These are phyloP conservation scores for Ceratonia siliqua DNA, from an alignment of 306 rosid genomes.

Conservation along the genomic window DNA sequence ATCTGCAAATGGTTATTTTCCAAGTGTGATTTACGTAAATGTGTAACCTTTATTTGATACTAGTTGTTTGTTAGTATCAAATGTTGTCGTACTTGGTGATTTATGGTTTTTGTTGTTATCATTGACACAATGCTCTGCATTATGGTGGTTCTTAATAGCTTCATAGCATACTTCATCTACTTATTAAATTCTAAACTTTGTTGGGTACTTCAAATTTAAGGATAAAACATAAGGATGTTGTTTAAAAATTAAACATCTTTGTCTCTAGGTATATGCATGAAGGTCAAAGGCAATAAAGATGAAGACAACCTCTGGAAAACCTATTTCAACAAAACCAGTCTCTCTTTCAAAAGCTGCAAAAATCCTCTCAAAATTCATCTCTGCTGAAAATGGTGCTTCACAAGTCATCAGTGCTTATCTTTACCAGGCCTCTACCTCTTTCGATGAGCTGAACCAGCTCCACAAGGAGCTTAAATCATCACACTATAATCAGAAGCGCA, in stretches of 20 bases:
- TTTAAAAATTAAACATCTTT: not conserved
- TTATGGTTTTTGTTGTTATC: too few relatives aligned
- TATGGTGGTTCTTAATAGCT: not conserved
- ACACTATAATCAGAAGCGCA: conserved; percentile 31
- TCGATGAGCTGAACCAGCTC: conserved; percentile 40
- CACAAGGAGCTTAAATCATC: conserved; percentile 37
- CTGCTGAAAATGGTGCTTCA: conserved; percentile 48
- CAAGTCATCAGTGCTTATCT: conserved; percentile 31
- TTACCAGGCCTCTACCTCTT: conserved; percentile 29
- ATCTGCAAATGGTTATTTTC: too few relatives aligned
- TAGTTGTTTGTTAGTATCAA: too few relatives aligned
- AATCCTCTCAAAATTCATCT: conserved; percentile 39
- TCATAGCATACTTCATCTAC: not conserved
- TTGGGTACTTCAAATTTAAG: not conserved
- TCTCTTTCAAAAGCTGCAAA: conserved; percentile 44
- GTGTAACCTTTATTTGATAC: too few relatives aligned
- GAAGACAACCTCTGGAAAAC: conserved; percentile 31
- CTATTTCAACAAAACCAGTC: conserved; percentile 26
- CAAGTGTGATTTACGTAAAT: too few relatives aligned
- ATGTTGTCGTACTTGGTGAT: too few relatives aligned
- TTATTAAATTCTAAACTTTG: not conserved
- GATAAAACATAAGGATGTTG: not conserved
- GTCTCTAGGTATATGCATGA: not conserved
- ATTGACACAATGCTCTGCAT: too few relatives aligned
- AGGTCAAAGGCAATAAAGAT: conserved; percentile 16